Conservation (phyloP, 345 rosid genomes). For the Boechera stricta region DNA sequence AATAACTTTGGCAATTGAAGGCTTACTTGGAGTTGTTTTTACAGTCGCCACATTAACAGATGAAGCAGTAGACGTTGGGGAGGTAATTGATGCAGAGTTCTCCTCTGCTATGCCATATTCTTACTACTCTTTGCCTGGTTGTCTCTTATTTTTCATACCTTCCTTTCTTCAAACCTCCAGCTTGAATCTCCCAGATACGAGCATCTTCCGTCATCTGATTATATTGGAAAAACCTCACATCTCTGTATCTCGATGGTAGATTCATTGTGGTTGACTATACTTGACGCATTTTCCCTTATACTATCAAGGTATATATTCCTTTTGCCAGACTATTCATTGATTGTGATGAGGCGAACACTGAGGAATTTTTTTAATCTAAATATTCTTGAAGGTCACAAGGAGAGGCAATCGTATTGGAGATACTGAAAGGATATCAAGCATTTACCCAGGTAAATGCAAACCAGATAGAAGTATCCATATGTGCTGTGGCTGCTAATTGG, state of each 20-base stretch:
- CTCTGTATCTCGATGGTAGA: constrained; percentile 92
- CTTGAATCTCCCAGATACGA: constrained; percentile 90
- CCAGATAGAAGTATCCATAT: constrained; percentile 22
- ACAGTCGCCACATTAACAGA: constrained; percentile 97
- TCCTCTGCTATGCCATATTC: constrained; percentile 29
- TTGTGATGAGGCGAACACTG: constrained; percentile 12
- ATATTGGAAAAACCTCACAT: constrained; percentile 68
- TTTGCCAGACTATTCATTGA: constrained; percentile 29
- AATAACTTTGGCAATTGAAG: constrained; percentile 92
- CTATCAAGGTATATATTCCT: constrained; percentile 72
- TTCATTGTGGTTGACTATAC: constrained; percentile 95
- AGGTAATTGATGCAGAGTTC: constrained; percentile 57
- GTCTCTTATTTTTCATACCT: constrained; percentile 29
- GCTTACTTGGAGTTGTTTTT: constrained; percentile 87
- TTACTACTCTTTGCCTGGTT: constrained; percentile 19
- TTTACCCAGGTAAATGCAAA: constrained; percentile 83
- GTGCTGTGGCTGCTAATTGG: constrained; percentile 29
- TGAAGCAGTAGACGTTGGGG: constrained; percentile 91
- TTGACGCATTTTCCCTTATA: constrained; percentile 92
- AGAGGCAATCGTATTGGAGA: constrained; percentile 97
- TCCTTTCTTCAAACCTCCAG: constrained; percentile 55
- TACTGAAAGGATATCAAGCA: constrained; percentile 97
- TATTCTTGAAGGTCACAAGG: constrained; percentile 89
- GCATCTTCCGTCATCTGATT: constrained; percentile 61
- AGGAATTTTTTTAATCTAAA: constrained; percentile 44